A percentile compares a stretch with the other conserved stretches of the same genome.
Evolutionary conservation across 768 basidiomycete species (phyloP).

Genomic region (Lactarius deliciosus): DNA sequence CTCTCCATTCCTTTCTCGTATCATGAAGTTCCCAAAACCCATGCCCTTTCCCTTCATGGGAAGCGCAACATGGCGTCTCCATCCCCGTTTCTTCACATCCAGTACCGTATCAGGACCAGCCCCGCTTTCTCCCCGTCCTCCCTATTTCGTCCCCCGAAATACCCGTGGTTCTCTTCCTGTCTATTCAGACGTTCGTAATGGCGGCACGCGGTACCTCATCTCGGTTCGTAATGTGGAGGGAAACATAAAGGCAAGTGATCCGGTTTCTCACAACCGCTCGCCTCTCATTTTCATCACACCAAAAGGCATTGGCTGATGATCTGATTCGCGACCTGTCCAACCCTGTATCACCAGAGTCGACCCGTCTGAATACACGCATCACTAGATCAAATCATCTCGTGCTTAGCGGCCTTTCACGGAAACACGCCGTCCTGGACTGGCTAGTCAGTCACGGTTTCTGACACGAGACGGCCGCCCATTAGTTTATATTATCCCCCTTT

Average conservation of each 20-base stretch:
- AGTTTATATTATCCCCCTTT: conserved; percentile 23
- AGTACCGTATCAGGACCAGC: conserved; percentile 9
- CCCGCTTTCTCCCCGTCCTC: conserved; percentile 24
- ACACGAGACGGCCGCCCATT: conserved; percentile 26
- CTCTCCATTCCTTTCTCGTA: not conserved
- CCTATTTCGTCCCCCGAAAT: conserved; percentile 69
- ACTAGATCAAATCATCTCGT: conserved; percentile 52
- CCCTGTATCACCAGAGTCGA: conserved; percentile 45
- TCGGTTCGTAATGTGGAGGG: conserved; percentile 72
- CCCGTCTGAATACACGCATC: conserved; percentile 50
- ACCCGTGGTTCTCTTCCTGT: conserved; percentile 67
- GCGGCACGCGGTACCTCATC: conserved; percentile 55
- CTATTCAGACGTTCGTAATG: conserved; percentile 72
- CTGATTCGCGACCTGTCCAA: conserved; percentile 53
- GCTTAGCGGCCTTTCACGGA: conserved; percentile 65
- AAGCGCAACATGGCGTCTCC: not conserved
- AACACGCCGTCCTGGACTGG: conserved; percentile 59
- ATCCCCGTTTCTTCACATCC: conserved; percentile 18
- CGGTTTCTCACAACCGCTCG: conserved; percentile 7
- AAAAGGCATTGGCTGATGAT: conserved; percentile 59
- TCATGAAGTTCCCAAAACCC: conserved; percentile 14
- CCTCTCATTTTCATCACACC: conserved; percentile 14
- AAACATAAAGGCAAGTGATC: conserved; percentile 49
- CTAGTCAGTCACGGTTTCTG: conserved; percentile 65
- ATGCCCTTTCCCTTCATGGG: conserved; percentile 7